These are phyloP conservation scores for Vinca minor DNA, from an alignment of 257 asterid species.

Conservation along the genomic window DNA sequence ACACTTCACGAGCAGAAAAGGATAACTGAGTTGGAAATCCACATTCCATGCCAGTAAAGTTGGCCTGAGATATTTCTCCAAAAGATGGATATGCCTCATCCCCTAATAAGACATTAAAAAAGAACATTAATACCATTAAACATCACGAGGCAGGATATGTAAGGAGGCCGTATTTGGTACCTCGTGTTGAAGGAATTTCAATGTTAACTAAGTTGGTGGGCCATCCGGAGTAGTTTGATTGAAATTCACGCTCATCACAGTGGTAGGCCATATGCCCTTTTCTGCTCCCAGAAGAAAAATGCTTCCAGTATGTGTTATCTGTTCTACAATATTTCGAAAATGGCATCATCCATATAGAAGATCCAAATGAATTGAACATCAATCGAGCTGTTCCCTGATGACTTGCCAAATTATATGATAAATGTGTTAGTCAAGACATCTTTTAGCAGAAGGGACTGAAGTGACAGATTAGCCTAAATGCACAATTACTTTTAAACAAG, in stretches of 20 bases:
- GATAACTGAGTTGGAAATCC: slow-evolving; percentile 79
- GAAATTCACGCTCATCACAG: slow-evolving; percentile 69
- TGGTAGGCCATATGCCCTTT: slow-evolving; percentile 48
- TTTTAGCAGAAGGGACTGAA: slow-evolving; percentile 17
- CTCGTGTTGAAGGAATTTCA: slow-evolving; percentile 75
- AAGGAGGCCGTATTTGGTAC: slow-evolving; percentile 29
- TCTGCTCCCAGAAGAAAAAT: slow-evolving; percentile 54
- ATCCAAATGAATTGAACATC: slow-evolving; percentile 96
- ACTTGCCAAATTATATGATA: slow-evolving; percentile 48
- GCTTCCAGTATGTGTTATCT: slow-evolving; percentile 59
- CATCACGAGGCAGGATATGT: background rate
- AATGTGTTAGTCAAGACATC: slow-evolving; percentile 28
- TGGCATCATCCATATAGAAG: slow-evolving; percentile 92
- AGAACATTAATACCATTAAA: slow-evolving; percentile 23
- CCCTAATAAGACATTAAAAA: slow-evolving; percentile 39
- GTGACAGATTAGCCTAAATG: slow-evolving; percentile 2
- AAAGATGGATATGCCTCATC: slow-evolving; percentile 75
- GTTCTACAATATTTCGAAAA: slow-evolving; percentile 84
- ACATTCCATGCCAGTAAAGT: slow-evolving; percentile 60
- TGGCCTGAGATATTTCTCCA: slow-evolving; percentile 41
- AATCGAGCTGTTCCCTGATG: slow-evolving; percentile 98
- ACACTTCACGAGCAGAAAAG: slow-evolving; percentile 92
- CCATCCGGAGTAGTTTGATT: slow-evolving; percentile 86
- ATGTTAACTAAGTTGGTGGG: slow-evolving; percentile 84
- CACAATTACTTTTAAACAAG: background rate